Base-by-base conservation (phyloP, 1,284 basidiomycete species). In the Pseudozyma sp. region DNA sequence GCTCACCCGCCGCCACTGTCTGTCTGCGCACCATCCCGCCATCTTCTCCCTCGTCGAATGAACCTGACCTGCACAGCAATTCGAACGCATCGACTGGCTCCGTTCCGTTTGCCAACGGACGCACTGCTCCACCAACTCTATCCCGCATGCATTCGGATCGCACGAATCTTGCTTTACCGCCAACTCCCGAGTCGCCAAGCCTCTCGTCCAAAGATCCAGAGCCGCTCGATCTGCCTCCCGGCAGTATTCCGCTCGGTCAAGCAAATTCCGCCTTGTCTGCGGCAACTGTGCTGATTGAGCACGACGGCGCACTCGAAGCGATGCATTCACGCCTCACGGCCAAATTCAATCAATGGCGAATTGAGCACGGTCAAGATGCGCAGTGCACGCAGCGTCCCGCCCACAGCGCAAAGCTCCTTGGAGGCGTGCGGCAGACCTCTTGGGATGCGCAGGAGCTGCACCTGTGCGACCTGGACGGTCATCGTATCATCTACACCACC, bases 381-480 rank as follows among this genome's bases (percentile, higher is more conserved):
- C 58, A 42, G 30, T 17, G 49, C 16, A 19, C 14, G 7, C 45
- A 19, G 29, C 45, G 29, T 24, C 44, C 40, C 30, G 6, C 16
- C 19, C 55, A 70, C 17, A 30, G 42, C 35, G 60, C 68, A 29
- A 48, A 35, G 17, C 45, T 71, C 6, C 54, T 75, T 11, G 55
- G 48, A 51, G 56, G 49, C 3, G 64, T 75, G 19, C 68, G 68
- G 46, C 57, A 67, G 47, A 71, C 60, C 8, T 54, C 64, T 16
- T 72, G 72, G 68, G 47, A 66, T n/a, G 58, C 68, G 34, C 72
- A 75, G 52, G 72, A 75, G 62, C 55, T 75, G 47, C 69, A 67
- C 13, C 47, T 75, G 33, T 65, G 61, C 24, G 72, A 72, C 19
- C 56, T 66, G 1, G 72, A 75, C 39, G 72, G 72, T 33, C 72